Base-by-base conservation (phyloP, 257 asterid genomes). In the Solanum medicagineum region DNA sequence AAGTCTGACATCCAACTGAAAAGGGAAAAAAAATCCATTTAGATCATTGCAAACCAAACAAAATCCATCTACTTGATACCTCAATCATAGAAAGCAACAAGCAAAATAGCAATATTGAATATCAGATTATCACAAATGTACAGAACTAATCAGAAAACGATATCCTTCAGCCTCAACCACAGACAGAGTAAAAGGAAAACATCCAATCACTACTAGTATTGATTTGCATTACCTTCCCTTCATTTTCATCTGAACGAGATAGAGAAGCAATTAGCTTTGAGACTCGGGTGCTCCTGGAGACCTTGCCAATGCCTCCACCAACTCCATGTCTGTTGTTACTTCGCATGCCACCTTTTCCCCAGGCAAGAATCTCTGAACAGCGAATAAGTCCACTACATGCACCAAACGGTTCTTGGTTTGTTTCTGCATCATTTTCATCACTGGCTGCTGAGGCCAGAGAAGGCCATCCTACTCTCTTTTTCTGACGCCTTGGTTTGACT, bases 341-440 rank as follows among this genome's bases (percentile, higher is more conserved):
- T 26, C 98, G 97, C 89, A 91, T 83, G 90, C 99, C 95, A 80
- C 97, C 97, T 89, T 92, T 92, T 87, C 98, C 99, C 99, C 99
- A 97, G 84, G 94, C 93, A 81, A 93, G 91, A 86, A 94, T 91
- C 83, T 95, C 97, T 84, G 93, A 70, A 86, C 92, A 69, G 84
- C 94, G 95, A 84, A 88, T 85, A 87, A 91, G 90, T 49, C 93
- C 94, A 84, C 87, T 91, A 22, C 95, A 90, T 75, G 91, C 91
- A 68, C 94, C 94, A 19, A 87, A 83, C 45, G 88, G 62, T 74
- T 92, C 98, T 87, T 91, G 87, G 85, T 92, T 91, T 85, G 89
- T 87, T 62, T 96, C 97, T 84, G 94, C 87, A 85, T 94, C 95
- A 91, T 91, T 94, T 80, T 90, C 97, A 29, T 91, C 97, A 85